phyloP scores from a whole-genome alignment of 768 basidiomycete species.

The Leccinum broughii region DNA sequence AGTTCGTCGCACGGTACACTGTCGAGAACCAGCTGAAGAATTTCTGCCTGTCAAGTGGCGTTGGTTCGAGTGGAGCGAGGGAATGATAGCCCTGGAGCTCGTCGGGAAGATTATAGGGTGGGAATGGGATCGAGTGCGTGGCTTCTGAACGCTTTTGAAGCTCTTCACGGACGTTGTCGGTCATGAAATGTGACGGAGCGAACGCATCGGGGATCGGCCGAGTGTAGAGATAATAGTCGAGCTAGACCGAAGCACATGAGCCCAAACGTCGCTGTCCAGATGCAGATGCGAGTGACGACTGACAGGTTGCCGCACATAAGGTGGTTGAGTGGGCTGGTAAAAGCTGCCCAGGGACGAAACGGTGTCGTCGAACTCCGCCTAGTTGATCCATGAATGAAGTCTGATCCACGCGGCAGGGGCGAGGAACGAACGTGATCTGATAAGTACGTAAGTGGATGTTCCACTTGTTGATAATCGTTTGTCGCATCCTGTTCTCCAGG shows the following conservation, averaged over 20 bases:
- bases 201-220: constrained; percentile 59
- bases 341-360: constrained; percentile 33
- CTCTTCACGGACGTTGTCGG: constrained; percentile 70
- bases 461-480: constrained; percentile 25
- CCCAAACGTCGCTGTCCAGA: not conserved
- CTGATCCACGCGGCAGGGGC: not conserved
- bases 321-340: constrained; percentile 41
- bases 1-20: constrained; percentile 80
- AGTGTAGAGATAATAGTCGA: constrained; percentile 93
- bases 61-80: constrained; percentile 73
- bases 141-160: constrained; percentile 52
- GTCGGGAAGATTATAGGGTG: constrained; percentile 68
- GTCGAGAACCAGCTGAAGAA: constrained; percentile 79
- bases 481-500: constrained; percentile 17
- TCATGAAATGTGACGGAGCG: constrained; percentile 74
- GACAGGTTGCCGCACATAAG: constrained; percentile 73
- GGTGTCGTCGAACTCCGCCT: constrained; percentile 35
- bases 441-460: constrained; percentile 22
- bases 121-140: constrained; percentile 35
- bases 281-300: constrained; percentile 14
- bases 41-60: constrained; percentile 61
- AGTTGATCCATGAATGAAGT: constrained; percentile 8
- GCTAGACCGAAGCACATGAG: constrained; percentile 41
- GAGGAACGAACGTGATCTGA: constrained; percentile 23
- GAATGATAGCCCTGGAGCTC: constrained; percentile 92